phyloP scores from a whole-genome alignment of 805 yeast species.

The Phaffomyces antillensis region DNA sequence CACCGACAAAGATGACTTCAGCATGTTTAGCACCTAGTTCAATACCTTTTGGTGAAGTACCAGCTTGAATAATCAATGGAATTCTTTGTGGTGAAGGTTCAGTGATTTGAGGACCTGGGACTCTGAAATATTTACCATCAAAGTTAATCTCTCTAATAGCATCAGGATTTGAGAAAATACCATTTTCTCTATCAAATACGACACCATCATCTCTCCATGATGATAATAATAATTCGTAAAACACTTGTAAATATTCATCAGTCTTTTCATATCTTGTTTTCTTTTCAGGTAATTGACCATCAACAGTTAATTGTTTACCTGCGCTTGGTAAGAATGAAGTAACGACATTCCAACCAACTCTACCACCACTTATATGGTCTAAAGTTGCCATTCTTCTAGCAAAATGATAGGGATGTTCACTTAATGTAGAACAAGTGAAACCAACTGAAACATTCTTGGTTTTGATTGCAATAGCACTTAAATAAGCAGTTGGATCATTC shows the following conservation, averaged over 20 bases:
- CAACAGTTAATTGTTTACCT: conserved; percentile 25
- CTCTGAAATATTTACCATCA: conserved; percentile 33
- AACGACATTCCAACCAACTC: conserved; percentile 37
- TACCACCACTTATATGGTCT: conserved; percentile 33
- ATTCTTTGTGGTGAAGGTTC: conserved; percentile 38
- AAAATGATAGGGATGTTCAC: conserved; percentile 34
- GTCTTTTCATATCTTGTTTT: conserved; percentile 30
- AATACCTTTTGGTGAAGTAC: conserved; percentile 33
- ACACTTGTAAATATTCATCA: conserved; percentile 35
- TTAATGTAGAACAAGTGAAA: conserved; percentile 32
- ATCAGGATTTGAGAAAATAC: conserved; percentile 22
- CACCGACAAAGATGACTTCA: conserved; percentile 32
- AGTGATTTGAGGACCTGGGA: conserved; percentile 36
- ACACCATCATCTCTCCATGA: conserved; percentile 38
- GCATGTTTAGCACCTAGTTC: conserved; percentile 37
- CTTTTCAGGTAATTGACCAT: conserved; percentile 17
- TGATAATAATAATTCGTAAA: conserved; percentile 32
- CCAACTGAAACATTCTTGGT: conserved; percentile 31
- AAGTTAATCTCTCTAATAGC: conserved; percentile 35
- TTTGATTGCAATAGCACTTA: conserved; percentile 26
- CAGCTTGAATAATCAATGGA: conserved; percentile 39
- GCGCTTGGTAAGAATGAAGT: conserved; percentile 34
- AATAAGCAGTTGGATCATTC: conserved; percentile 12
- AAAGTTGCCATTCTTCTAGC: conserved; percentile 34
- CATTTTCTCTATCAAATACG: conserved; percentile 14